Conservation (phyloP, 306 rosid genomes). For the Cicer yamashitae region DNA sequence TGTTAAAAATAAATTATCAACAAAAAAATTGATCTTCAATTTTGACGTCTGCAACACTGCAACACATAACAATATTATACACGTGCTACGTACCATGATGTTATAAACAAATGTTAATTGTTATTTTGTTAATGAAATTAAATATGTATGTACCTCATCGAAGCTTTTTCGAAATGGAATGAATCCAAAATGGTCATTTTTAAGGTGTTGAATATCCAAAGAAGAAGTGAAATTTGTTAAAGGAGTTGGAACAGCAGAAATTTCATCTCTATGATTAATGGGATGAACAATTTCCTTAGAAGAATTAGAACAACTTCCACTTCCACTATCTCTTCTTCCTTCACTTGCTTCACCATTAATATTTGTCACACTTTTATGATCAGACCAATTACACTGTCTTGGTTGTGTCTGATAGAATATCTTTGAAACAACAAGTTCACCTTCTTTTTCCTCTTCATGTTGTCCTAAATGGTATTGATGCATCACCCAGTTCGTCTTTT, state of each 20-base stretch:
- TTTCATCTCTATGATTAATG: slow-evolving; percentile 52
- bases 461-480: slow-evolving; percentile 94
- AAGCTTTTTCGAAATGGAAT: slow-evolving; percentile 76
- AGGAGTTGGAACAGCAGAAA: slow-evolving; percentile 53
- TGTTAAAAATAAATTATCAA: too few species aligned
- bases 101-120: too few species aligned
- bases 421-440: slow-evolving; percentile 92
- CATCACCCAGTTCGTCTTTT: slow-evolving; percentile 99
- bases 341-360: slow-evolving; percentile 57
- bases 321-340: slow-evolving; percentile 53
- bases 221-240: slow-evolving; percentile 53
- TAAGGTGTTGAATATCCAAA: slow-evolving; percentile 73
- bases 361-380: slow-evolving; percentile 49
- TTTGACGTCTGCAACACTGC: not conserved
- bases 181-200: slow-evolving; percentile 78
- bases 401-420: slow-evolving; percentile 97
- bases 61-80: too few species aligned
- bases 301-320: slow-evolving; percentile 74
- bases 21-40: not conserved
- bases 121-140: too few species aligned
- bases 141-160: slow-evolving; percentile 58
- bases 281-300: slow-evolving; percentile 63
- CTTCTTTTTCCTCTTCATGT: slow-evolving; percentile 92
- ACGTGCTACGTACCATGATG: not conserved
- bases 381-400: slow-evolving; percentile 92